These are phyloP conservation scores for Gracilaria vermiculophylla DNA, from an alignment of 23 red algal genomes.

Conservation along the genomic window DNA sequence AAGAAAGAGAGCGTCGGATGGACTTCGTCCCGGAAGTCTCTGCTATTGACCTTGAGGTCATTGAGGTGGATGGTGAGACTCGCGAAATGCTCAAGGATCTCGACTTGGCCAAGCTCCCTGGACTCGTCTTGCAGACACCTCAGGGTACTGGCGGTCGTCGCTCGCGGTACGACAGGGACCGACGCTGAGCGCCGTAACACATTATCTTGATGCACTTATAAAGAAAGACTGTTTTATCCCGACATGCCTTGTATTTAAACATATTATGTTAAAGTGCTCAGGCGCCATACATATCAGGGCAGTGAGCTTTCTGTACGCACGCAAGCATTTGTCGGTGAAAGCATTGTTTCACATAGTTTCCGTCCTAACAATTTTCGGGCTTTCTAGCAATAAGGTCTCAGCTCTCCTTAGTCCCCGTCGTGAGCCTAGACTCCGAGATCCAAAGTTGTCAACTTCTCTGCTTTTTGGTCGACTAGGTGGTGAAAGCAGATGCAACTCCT, in stretches of 20 bases:
- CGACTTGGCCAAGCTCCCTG: slow-evolving; percentile 78
- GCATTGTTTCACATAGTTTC: neutral
- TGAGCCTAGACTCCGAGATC: neutral
- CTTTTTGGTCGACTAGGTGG: neutral
- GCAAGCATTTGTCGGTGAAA: neutral
- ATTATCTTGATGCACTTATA: neutral
- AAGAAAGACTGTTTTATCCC: slow-evolving; percentile 5
- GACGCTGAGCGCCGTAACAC: slow-evolving; percentile 16
- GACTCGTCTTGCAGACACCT: slow-evolving; percentile 67
- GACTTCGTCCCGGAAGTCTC: slow-evolving; percentile 99
- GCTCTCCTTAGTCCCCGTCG: neutral
- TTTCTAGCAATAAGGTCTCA: neutral
- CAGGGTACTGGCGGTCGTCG: slow-evolving; percentile 29
- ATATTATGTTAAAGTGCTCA: neutral
- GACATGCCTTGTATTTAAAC: neutral
- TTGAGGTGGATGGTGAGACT: slow-evolving; percentile 92
- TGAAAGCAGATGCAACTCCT: neutral
- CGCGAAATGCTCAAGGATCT: slow-evolving; percentile 90
- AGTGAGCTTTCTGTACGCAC: neutral
- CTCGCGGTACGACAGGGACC: slow-evolving; percentile 54
- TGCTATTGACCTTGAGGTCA: slow-evolving; percentile 83
- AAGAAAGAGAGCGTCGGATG: slow-evolving; percentile 99
- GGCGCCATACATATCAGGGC: too few relatives aligned
- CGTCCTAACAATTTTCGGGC: neutral
- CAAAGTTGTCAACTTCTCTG: neutral